Evolutionary conservation across 805 yeast species (phyloP).

Genomic region (Barnettozyma vustinii): DNA sequence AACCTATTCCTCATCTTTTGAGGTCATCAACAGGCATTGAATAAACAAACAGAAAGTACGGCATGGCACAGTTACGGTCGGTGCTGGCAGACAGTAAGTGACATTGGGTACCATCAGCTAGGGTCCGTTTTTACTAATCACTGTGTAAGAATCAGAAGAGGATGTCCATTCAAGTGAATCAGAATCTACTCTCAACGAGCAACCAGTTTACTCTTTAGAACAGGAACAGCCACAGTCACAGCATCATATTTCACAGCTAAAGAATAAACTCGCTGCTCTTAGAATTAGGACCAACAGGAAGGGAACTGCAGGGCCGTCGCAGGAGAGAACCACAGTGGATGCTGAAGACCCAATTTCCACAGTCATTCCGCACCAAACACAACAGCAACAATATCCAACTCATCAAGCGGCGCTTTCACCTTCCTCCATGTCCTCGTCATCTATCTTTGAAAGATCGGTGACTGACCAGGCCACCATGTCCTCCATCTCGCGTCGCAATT

Average conservation of each 20-base stretch:
- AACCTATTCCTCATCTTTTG: not conserved
- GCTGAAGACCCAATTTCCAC: not conserved
- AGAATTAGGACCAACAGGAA: not conserved
- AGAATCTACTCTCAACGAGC: not conserved
- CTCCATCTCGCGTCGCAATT: conserved; percentile 9
- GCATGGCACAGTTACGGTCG: not conserved
- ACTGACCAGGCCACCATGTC: conserved; percentile 12
- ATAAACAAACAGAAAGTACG: not conserved
- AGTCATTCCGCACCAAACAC: not conserved
- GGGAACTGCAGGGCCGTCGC: not conserved
- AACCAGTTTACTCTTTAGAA: not conserved
- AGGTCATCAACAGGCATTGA: not conserved
- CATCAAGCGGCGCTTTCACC: conserved; percentile 3
- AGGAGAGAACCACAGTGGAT: not conserved
- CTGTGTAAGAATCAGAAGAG: not conserved
- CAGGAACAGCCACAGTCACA: not conserved
- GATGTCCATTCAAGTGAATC: not conserved
- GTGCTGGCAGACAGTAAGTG: not conserved
- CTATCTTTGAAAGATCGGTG: conserved; percentile 19
- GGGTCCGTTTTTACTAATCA: not conserved
- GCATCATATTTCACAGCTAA: not conserved
- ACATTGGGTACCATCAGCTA: not conserved
- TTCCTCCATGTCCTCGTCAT: conserved; percentile 5
- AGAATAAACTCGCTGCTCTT: not conserved
- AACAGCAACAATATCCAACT: not conserved